Evolutionary conservation across 257 asterid species (phyloP), one percentile per base, ranked within the genome.

Genomic region (Rauvolfia tetraphylla): DNA sequence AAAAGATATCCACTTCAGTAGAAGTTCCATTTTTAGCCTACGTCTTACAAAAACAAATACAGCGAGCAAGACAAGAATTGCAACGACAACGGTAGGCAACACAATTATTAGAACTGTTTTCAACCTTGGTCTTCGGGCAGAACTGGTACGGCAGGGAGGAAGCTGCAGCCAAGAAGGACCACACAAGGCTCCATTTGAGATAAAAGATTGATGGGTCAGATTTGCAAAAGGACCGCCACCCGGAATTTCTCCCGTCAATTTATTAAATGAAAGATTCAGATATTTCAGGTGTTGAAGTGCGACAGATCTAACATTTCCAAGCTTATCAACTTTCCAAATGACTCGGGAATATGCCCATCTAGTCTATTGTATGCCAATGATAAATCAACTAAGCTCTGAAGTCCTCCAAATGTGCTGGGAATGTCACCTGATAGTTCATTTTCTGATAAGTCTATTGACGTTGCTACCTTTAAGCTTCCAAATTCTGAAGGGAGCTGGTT

Each of bases 21-120:
- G n/a, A 89, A 84, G n/a, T 82, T 53, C 41, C 83, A 75, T 62
- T 51, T 74, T 81, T 81, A 80, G 3, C 82, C 68, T 0, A 14
- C 23, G 39, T 29, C 68, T 4, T 39, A 18, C 17, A 53, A 66
- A 76, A 54, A 22, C 61, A 36, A 6, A 53, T 56, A 38, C 29
- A 36, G 39, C 1, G 0, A 56, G 38, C n/a, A 61, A 36, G n/a
- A 53, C 58, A 31, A 72, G 25, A 31, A 78, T 36, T 18, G 73
- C 53, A 31, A 72, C 1, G 14, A 36, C 49, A 34, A 72, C 27
- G 3, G 54, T 36, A 61, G 74, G 73, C 58, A 63, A 49, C 39
- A 49, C 54, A 49, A 71, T 58, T 38, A 20, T 71, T 2, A 71
- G 56, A 23, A 71, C 63, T 15, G 18, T 13, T n/a, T 1, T 25